Percentiles rank a stretch among this genome's conserved stretches.
Conservation (phyloP, 1,284 basidiomycete species). For the Apiotrichum brassicae region DNA sequence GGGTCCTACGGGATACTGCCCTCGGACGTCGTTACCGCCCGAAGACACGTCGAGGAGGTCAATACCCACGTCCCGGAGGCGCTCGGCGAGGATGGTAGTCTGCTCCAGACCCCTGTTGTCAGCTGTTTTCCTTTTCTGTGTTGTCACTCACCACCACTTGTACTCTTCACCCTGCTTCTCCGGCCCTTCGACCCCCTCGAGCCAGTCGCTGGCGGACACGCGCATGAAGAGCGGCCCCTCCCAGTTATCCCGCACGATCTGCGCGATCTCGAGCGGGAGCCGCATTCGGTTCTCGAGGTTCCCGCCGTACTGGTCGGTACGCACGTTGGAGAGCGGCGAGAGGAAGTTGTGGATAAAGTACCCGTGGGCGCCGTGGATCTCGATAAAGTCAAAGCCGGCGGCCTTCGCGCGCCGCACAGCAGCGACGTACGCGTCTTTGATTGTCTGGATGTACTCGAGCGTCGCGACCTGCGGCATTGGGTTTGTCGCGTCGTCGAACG, state of each 20-base stretch:
- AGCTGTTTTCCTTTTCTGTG: no score
- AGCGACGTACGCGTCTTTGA: constrained; percentile 62
- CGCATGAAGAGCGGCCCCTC: constrained; percentile 67
- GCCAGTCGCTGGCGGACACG: constrained; percentile 70
- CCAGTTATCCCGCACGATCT: constrained; percentile 57
- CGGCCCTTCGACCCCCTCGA: constrained; percentile 50
- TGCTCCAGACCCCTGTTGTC: constrained; percentile 66
- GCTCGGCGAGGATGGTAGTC: constrained; percentile 56
- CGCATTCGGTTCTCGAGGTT: constrained; percentile 65
- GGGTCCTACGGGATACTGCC: constrained; percentile 55
- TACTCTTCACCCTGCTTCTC: constrained; percentile 45
- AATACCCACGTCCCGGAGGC: constrained; percentile 58
- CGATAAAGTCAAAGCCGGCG: constrained; percentile 73
- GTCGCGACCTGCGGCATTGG: constrained; percentile 57
- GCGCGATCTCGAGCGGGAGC: constrained; percentile 57
- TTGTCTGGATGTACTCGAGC: constrained; percentile 53
- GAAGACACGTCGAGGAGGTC: constrained; percentile 66
- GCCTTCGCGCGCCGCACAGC: constrained; percentile 59
- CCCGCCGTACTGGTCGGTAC: constrained; percentile 68
- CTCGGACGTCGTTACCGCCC: constrained; percentile 61
- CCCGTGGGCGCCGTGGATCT: constrained; percentile 66
- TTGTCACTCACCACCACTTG: constrained; percentile 40
- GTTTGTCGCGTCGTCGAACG: constrained; percentile 51
- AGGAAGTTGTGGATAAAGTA: constrained; percentile 61
- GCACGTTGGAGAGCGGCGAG: constrained; percentile 64